phyloP scores from a whole-genome alignment of 2,329 filamentous ascomycete genomes.

The Colletotrichum eremochloae region DNA sequence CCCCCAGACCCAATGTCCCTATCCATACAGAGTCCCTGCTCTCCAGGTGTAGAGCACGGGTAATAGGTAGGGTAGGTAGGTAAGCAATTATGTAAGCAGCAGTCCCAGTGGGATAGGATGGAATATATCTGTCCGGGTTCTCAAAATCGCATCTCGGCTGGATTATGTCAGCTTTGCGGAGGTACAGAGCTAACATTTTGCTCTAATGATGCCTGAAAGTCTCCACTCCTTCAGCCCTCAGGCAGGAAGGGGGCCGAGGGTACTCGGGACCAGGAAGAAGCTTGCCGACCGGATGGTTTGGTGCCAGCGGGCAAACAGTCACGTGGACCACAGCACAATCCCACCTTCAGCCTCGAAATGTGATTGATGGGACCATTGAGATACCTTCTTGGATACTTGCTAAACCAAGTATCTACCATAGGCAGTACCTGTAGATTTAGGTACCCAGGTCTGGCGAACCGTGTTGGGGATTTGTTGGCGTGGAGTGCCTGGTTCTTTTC shows the following conservation, averaged over 20 bases:
- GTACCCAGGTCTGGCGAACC: not conserved
- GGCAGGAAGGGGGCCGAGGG: not conserved
- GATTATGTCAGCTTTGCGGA: not conserved
- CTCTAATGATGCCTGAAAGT: not conserved
- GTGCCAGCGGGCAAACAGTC: slow-evolving; percentile 15
- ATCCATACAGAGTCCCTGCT: too few relatives aligned
- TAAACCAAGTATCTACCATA: not conserved
- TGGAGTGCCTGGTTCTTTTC: not conserved
- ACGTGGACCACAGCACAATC: slow-evolving; percentile 31
- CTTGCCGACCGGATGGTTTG: not conserved
- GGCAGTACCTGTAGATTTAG: too few relatives aligned
- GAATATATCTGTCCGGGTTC: slow-evolving; percentile 38
- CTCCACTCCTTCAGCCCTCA: not conserved
- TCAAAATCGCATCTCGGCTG: slow-evolving; percentile 29
- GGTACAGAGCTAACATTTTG: not conserved
- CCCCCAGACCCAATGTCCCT: not conserved
- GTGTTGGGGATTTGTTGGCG: not conserved
- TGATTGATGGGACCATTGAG: slow-evolving; percentile 31
- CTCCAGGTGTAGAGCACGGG: too few relatives aligned
- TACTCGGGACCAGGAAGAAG: not conserved
- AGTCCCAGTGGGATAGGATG: slow-evolving; percentile 1
- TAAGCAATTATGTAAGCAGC: too few relatives aligned
- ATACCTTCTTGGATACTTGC: not conserved
- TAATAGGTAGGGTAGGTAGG: too few relatives aligned
- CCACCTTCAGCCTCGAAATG: slow-evolving; percentile 32